These are phyloP conservation scores for Raphanus hybrid DNA, from an alignment of 441 rosid species.

Conservation along the genomic window DNA sequence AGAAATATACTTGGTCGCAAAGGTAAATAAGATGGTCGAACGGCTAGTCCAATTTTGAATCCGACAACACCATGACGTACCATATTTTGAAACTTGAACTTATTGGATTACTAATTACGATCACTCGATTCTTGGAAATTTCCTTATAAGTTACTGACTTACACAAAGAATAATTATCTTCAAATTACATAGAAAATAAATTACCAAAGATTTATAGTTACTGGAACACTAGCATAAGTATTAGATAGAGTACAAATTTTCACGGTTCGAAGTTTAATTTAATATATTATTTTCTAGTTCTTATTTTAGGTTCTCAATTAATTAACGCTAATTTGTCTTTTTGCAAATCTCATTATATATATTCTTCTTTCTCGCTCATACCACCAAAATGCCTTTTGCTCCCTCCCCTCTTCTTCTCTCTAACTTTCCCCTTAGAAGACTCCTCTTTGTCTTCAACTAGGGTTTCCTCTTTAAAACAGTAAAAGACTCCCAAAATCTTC, in stretches of 20 bases:
- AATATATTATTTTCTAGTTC: too few relatives aligned
- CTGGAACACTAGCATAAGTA: neutral
- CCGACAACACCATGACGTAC: neutral
- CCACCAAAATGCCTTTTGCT: too few relatives aligned
- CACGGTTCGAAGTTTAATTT: too few relatives aligned
- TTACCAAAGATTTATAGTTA: neutral
- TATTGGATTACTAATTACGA: neutral
- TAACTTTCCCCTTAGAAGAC: constrained; percentile 33
- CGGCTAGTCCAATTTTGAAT: neutral
- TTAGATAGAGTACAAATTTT: too few relatives aligned
- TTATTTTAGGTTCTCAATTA: too few relatives aligned
- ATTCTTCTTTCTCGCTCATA: neutral
- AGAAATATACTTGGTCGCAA: neutral
- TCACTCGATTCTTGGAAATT: too few relatives aligned
- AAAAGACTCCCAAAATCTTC: constrained; percentile 2
- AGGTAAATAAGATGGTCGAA: neutral
- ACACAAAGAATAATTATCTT: neutral
- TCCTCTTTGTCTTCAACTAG: constrained; percentile 37
- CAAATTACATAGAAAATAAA: neutral
- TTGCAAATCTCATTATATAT: too few relatives aligned
- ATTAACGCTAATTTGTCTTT: too few relatives aligned
- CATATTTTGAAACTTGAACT: neutral
- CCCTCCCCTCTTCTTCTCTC: constrained; percentile 4
- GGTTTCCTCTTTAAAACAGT: constrained; percentile 38
- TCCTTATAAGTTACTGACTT: neutral